These are phyloP conservation scores for Jamesozyma gamospora DNA, from an alignment of 805 yeast genomes.

Conservation along the genomic window DNA sequence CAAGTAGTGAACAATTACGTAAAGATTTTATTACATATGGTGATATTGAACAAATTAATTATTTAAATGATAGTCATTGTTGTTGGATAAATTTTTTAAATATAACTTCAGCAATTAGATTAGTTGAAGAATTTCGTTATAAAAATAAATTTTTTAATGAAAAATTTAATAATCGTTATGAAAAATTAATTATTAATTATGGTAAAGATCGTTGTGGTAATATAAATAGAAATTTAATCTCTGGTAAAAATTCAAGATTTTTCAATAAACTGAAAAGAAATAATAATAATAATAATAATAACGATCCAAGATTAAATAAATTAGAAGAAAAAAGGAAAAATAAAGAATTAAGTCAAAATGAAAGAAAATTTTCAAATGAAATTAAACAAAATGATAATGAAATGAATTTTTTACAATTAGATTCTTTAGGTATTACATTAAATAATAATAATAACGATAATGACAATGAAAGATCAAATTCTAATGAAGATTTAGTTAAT, in stretches of 20 bases:
- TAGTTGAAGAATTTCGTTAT: constrained; percentile 49
- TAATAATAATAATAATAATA: constrained; percentile 16
- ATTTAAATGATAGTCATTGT: constrained; percentile 57
- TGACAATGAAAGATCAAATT: neutral
- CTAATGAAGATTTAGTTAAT: neutral
- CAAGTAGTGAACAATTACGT: constrained; percentile 42
- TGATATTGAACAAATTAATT: constrained; percentile 66
- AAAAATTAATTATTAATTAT: constrained; percentile 47
- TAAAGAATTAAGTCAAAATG: constrained; percentile 11
- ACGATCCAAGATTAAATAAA: constrained; percentile 16
- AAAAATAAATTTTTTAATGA: constrained; percentile 29
- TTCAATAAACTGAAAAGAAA: constrained; percentile 34
- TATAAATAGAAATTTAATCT: constrained; percentile 25
- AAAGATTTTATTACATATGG: constrained; percentile 57
- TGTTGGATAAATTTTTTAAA: constrained; percentile 65
- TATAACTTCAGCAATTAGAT: constrained; percentile 51
- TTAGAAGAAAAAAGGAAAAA: constrained; percentile 26
- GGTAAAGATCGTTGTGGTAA: constrained; percentile 80
- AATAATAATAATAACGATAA: neutral
- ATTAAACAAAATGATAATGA: neutral
- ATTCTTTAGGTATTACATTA: constrained; percentile 13
- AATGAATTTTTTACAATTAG: constrained; percentile 4
- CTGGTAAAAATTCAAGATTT: constrained; percentile 42
- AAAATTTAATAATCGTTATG: constrained; percentile 38
- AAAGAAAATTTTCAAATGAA: neutral